A percentile compares a stretch with the other conserved stretches of the same genome.
These are phyloP conservation scores for Colletotrichum sp. DNA, from an alignment of 2,329 filamentous ascomycete genomes.

Conservation along the genomic window DNA sequence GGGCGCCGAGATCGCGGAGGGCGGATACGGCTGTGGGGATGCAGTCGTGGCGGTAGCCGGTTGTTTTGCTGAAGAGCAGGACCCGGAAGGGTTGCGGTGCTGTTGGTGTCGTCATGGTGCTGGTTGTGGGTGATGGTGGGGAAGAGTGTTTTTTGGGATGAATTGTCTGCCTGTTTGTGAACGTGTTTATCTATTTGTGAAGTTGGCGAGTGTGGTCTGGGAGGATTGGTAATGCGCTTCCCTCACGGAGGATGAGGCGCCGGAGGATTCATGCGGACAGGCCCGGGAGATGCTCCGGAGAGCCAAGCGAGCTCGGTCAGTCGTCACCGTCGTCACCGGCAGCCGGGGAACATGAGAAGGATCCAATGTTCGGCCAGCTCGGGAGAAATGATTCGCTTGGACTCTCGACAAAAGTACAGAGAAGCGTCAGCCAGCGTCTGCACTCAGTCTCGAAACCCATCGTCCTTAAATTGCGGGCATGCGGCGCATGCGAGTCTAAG, in stretches of 20 bases:
- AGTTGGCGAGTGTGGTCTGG: not conserved
- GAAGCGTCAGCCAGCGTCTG: not conserved
- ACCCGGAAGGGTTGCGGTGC: slow-evolving; percentile 27
- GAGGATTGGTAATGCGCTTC: not conserved
- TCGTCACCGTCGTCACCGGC: not conserved
- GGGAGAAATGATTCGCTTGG: not conserved
- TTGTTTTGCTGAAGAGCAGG: slow-evolving; percentile 44
- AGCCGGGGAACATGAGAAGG: not conserved
- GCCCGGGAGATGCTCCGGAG: not conserved
- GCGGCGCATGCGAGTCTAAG: not conserved
- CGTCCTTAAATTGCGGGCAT: not conserved
- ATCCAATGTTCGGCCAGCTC: not conserved
- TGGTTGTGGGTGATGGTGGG: not conserved
- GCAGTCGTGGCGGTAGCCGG: slow-evolving; percentile 40
- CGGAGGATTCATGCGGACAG: not conserved
- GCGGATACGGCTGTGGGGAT: slow-evolving; percentile 40
- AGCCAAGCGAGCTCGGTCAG: not conserved
- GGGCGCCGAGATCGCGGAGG: slow-evolving; percentile 31
- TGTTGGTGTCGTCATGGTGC: not conserved
- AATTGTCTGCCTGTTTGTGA: not conserved
- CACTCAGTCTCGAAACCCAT: fast-evolving
- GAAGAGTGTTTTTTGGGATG: not conserved
- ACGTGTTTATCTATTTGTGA: not conserved
- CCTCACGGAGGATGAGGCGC: fast-evolving
- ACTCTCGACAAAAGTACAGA: not conserved